Evolutionary conservation across 1,284 basidiomycete genomes (phyloP).

Genomic region (Ceratobasidium sp.): DNA sequence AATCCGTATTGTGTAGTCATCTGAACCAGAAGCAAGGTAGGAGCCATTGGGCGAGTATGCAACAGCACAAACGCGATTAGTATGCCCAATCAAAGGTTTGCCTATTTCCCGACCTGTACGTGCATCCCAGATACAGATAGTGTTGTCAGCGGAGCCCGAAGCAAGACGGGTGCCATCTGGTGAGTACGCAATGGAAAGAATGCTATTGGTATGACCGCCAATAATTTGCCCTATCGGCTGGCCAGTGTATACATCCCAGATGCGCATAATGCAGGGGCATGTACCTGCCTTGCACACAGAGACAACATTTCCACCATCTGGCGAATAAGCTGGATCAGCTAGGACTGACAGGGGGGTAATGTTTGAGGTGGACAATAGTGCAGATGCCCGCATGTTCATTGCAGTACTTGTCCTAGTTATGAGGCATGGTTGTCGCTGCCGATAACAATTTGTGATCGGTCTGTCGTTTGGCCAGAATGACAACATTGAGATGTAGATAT

Average conservation of each 20-base stretch:
- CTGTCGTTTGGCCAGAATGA: background rate
- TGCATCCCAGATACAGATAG: slow-evolving; percentile 13
- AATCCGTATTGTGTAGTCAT: slow-evolving; percentile 3
- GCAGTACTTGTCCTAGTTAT: background rate
- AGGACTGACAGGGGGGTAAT: too few relatives aligned
- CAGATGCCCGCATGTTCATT: too few relatives aligned
- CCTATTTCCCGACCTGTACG: background rate
- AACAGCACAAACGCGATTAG: background rate
- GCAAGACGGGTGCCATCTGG: background rate
- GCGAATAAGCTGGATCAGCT: slow-evolving; percentile 20
- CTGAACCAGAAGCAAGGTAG: slow-evolving; percentile 17
- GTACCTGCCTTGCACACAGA: too few relatives aligned
- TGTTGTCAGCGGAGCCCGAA: slow-evolving; percentile 10
- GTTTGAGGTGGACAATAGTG: too few relatives aligned
- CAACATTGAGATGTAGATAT: background rate
- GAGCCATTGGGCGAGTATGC: slow-evolving; percentile 5
- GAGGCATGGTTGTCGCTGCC: background rate
- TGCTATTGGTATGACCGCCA: background rate
- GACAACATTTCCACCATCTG: slow-evolving; percentile 2
- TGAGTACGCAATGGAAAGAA: background rate
- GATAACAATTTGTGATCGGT: background rate
- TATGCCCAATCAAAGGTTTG: background rate
- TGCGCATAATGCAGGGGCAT: background rate
- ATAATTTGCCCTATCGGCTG: background rate
- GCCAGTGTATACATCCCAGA: slow-evolving; percentile 21